Conservation (phyloP, 345 rosid genomes). For the Gossypium herbaceum region DNA sequence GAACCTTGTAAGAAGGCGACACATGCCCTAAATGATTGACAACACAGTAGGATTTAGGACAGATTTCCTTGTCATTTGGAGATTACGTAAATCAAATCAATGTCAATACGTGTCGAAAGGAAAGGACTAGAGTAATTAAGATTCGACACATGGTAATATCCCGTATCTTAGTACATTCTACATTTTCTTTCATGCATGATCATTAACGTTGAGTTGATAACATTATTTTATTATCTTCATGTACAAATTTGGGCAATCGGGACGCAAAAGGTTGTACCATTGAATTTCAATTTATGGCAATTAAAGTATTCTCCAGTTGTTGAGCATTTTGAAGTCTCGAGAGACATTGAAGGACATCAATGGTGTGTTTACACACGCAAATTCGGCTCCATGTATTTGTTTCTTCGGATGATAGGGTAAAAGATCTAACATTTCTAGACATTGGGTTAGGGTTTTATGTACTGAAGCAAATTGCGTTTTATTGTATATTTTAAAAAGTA, state of each 20-base stretch:
- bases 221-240: not conserved
- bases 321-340: not conserved
- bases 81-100: not conserved
- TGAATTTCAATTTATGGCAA: not conserved
- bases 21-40: not conserved
- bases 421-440: no score
- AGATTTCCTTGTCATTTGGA: constrained; percentile 10
- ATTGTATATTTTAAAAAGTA: no score
- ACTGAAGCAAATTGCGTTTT: no score
- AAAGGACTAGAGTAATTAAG: not conserved
- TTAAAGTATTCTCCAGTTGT: not conserved
- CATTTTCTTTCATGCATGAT: constrained; percentile 2
- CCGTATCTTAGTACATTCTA: not conserved
- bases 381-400: no score
- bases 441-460: no score
- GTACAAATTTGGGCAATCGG: not conserved
- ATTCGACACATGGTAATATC: not conserved
- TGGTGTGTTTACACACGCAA: not conserved
- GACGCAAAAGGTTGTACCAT: not conserved
- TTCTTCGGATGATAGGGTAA: no score
- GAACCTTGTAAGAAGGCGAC: not conserved
- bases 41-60: not conserved
- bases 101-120: not conserved
- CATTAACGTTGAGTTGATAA: not conserved
- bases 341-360: not conserved